phyloP scores from a whole-genome alignment of 2,329 filamentous ascomycete species.

The Aspergillus sp. region DNA sequence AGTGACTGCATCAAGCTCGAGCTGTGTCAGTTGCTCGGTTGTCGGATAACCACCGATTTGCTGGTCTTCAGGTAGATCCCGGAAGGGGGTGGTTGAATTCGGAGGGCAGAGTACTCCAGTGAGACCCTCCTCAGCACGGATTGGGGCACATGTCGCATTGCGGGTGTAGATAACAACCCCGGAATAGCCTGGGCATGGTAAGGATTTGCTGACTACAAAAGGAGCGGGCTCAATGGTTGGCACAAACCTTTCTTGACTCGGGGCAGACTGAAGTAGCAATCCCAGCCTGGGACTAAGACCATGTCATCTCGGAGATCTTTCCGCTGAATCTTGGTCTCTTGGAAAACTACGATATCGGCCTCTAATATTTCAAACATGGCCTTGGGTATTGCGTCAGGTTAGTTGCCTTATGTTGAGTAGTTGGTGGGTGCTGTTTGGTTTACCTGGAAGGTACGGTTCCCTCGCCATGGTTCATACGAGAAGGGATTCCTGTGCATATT shows the following conservation, averaged over 20 bases:
- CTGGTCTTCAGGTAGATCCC: constrained; percentile 68
- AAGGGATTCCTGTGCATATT: constrained; percentile 67
- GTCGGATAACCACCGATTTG: constrained; percentile 88
- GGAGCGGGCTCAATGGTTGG: not conserved
- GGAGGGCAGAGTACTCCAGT: constrained; percentile 75
- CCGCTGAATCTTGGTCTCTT: constrained; percentile 93
- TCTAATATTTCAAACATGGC: constrained; percentile 93
- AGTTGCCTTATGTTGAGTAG: not conserved
- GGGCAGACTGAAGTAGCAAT: constrained; percentile 91
- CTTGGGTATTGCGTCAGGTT: constrained; percentile 37
- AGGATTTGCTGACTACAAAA: not conserved
- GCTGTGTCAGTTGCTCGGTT: constrained; percentile 61
- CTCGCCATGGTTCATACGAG: constrained; percentile 78
- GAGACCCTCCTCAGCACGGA: constrained; percentile 91
- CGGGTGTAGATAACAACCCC: constrained; percentile 94
- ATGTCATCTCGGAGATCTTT: constrained; percentile 93
- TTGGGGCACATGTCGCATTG: constrained; percentile 79
- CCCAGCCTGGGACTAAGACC: constrained; percentile 92
- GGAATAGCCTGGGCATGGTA: constrained; percentile 68
- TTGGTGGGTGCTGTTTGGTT: constrained; percentile 2
- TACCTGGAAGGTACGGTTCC: constrained; percentile 67
- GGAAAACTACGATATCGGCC: constrained; percentile 89
- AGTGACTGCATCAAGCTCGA: constrained; percentile 62
- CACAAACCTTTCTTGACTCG: constrained; percentile 81
- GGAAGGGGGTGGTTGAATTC: constrained; percentile 67